A percentile compares a stretch with the other conserved stretches of the same genome.
Conservation (phyloP, 2,329 filamentous ascomycete genomes). For the Pseudogymnoascus sp. region DNA sequence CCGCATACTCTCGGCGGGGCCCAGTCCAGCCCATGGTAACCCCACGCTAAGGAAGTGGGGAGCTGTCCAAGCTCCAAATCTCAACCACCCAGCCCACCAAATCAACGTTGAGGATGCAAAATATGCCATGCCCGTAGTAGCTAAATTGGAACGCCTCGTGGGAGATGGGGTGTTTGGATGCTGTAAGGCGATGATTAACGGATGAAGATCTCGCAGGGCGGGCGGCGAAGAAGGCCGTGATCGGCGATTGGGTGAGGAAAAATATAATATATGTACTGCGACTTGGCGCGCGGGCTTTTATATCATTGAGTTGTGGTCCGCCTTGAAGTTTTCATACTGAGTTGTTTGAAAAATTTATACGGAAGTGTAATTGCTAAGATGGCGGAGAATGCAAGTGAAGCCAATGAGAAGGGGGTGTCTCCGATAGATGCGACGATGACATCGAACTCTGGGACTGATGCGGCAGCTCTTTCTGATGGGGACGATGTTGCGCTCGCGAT, state of each 20-base stretch:
- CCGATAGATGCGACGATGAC: neutral
- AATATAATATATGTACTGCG: neutral
- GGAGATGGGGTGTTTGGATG: neutral
- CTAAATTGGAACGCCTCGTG: neutral
- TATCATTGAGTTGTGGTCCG: neutral
- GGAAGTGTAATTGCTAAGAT: neutral
- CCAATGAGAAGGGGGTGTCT: neutral
- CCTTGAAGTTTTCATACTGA: neutral
- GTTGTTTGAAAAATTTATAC: neutral
- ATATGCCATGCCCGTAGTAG: neutral
- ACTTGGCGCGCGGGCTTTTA: neutral
- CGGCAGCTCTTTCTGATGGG: slow-evolving; percentile 7
- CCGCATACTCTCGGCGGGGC: neutral
- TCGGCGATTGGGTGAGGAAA: slow-evolving; percentile 4
- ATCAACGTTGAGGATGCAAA: neutral
- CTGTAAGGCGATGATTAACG: slow-evolving; percentile 4
- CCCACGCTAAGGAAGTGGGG: slow-evolving; percentile 1
- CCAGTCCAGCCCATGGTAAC: neutral
- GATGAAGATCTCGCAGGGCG: neutral
- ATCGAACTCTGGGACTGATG: neutral
- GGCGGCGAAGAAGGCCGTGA: neutral
- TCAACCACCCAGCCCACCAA: neutral
- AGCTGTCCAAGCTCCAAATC: neutral
- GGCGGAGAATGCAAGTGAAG: neutral
- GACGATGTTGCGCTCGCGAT: slow-evolving; percentile 24